Conservation (phyloP, 1,284 basidiomycete genomes). For the Pseudozyma thailandica region DNA sequence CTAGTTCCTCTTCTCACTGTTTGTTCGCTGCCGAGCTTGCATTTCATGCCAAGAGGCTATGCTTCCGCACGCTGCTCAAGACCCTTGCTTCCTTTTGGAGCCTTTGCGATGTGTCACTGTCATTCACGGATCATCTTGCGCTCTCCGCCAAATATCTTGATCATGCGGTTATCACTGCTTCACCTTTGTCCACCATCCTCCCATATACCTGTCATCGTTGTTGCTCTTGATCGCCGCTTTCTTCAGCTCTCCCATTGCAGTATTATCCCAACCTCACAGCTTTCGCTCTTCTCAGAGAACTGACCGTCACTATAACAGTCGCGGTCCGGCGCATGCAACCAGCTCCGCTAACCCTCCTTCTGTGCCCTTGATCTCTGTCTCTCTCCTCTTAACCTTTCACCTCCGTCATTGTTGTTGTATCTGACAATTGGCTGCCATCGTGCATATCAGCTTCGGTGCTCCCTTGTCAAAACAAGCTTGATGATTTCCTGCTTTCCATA, state of each 20-base stretch:
- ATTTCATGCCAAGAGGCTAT: not conserved
- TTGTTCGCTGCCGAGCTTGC: not conserved
- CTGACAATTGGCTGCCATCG: too few relatives aligned
- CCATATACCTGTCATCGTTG: not conserved
- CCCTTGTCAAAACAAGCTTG: not conserved
- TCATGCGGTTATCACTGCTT: not conserved
- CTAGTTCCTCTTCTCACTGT: too few relatives aligned
- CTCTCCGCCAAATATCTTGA: too few relatives aligned
- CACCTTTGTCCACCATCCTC: not conserved
- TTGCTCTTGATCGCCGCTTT: conserved; percentile 9
- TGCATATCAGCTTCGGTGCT: too few relatives aligned
- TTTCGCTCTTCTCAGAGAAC: too few relatives aligned
- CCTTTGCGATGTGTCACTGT: too few relatives aligned
- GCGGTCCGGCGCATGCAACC: too few relatives aligned
- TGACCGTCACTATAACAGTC: too few relatives aligned
- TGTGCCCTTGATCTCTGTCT: too few relatives aligned
- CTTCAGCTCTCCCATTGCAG: conserved; percentile 17
- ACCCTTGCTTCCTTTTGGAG: not conserved
- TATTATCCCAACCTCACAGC: conserved; percentile 26
- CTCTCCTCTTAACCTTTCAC: not conserved
- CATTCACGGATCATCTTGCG: conserved; percentile 7
- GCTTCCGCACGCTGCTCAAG: not conserved
- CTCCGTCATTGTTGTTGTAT: not conserved
- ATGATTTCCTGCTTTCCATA: conserved; percentile 11
- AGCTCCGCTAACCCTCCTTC: too few relatives aligned